These are phyloP conservation scores for Solanum tarapatanum DNA, from an alignment of 257 asterid species.

Conservation along the genomic window DNA sequence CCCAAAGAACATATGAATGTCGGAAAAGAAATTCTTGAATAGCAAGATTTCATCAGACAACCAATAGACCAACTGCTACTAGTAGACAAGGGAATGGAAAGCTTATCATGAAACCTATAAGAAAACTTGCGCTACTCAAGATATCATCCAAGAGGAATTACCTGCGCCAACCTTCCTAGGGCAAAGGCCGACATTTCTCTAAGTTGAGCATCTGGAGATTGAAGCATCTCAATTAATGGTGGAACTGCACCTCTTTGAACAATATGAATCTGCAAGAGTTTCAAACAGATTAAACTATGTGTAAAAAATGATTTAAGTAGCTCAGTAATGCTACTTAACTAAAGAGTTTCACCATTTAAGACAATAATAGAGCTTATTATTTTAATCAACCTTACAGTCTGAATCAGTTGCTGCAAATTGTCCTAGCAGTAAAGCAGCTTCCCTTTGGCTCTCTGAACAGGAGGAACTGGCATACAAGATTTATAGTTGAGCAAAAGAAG, in stretches of 20 bases:
- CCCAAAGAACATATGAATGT: not conserved
- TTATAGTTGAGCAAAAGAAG: not conserved
- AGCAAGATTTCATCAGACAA: not conserved
- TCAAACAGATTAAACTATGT: not conserved
- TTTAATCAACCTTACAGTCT: constrained; percentile 86
- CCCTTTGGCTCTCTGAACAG: constrained; percentile 99
- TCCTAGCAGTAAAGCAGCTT: constrained; percentile 97
- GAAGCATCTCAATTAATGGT: constrained; percentile 94
- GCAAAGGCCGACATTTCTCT: constrained; percentile 99
- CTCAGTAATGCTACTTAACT: not conserved
- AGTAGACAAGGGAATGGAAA: not conserved
- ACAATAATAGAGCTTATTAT: not conserved
- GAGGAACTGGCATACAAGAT: constrained; percentile 47
- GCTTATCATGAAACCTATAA: not conserved
- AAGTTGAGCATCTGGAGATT: constrained; percentile 83
- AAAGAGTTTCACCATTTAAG: not conserved
- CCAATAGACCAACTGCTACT: not conserved
- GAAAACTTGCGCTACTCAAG: not conserved
- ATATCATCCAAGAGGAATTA: constrained; percentile 8
- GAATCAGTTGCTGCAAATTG: constrained; percentile 99
- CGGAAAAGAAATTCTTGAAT: not conserved
- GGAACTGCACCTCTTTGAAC: constrained; percentile 98
- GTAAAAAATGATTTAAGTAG: not conserved
- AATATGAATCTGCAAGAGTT: constrained; percentile 61
- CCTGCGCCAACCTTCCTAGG: constrained; percentile 98